Evolutionary conservation across 2,329 filamentous ascomycete species (phyloP).

Genomic region (Myriosclerotinia duriaeana): DNA sequence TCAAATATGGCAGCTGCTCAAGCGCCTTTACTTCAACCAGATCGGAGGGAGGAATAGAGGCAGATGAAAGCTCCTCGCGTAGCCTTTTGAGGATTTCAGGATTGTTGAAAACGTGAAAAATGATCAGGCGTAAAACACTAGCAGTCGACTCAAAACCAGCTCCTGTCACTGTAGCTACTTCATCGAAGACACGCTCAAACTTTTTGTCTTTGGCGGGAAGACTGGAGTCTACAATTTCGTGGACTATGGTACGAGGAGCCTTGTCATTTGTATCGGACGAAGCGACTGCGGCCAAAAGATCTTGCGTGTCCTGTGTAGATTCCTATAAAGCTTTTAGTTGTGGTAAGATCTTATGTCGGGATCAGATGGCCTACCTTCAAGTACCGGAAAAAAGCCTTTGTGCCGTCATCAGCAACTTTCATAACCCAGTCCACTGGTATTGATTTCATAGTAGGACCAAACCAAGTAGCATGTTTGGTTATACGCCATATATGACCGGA

Average conservation of each 20-base stretch:
- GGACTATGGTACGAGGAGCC: slow-evolving; percentile 29
- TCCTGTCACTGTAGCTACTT: slow-evolving; percentile 37
- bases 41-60: slow-evolving; percentile 14
- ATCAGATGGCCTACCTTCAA: background rate
- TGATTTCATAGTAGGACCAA: slow-evolving; percentile 24
- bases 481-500: slow-evolving; percentile 23
- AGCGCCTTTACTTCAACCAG: slow-evolving; percentile 20
- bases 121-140: slow-evolving; percentile 39
- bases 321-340: slow-evolving; percentile 1
- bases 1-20: slow-evolving; percentile 37
- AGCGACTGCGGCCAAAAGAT: background rate
- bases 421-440: slow-evolving; percentile 23
- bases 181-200: slow-evolving; percentile 37
- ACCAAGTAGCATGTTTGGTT: slow-evolving; percentile 25
- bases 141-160: slow-evolving; percentile 44
- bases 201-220: slow-evolving; percentile 42
- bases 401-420: slow-evolving; percentile 22
- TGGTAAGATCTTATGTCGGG: background rate
- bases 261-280: slow-evolving; percentile 12
- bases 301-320: slow-evolving; percentile 14
- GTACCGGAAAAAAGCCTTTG: slow-evolving; percentile 19
- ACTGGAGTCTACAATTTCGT: slow-evolving; percentile 28
- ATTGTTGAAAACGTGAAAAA: slow-evolving; percentile 42
- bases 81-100: slow-evolving; percentile 38
- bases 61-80: slow-evolving; percentile 39